Percentiles rank a stretch among this genome's conserved stretches.
Evolutionary conservation across 129 eudicot genomes (phyloP).

Genomic region (Saussurea involucrata): DNA sequence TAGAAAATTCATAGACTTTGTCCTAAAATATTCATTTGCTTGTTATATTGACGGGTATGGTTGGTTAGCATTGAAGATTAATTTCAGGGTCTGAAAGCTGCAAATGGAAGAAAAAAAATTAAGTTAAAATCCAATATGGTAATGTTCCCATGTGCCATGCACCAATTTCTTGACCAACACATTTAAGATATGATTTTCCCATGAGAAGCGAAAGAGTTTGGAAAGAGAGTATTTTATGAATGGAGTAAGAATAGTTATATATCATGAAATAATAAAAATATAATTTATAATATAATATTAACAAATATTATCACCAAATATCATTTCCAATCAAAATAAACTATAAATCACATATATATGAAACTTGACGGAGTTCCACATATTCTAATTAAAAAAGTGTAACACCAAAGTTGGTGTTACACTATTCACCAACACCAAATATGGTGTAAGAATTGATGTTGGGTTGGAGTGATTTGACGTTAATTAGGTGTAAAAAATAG

Average conservation of each 20-base stretch:
- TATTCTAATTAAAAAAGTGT: background rate
- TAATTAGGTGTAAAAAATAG: background rate
- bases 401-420: background rate
- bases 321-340: background rate
- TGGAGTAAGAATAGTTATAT: background rate
- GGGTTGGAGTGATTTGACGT: background rate
- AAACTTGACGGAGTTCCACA: background rate
- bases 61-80: background rate
- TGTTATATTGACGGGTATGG: background rate
- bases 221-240: background rate
- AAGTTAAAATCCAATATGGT: background rate
- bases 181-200: slow-evolving; percentile 7
- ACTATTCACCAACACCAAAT: background rate
- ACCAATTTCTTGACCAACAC: slow-evolving; percentile 2
- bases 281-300: too few relatives aligned
- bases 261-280: background rate
- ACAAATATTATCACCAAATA: background rate
- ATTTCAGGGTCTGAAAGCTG: slow-evolving; percentile 7
- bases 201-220: background rate
- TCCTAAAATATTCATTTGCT: background rate
- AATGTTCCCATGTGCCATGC: background rate
- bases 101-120: background rate
- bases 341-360: background rate
- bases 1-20: background rate
- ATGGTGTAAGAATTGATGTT: background rate